A percentile compares a stretch with the other conserved stretches of the same genome.
Conservation (phyloP, 768 basidiomycete genomes). For the Tulasnella sp. region DNA sequence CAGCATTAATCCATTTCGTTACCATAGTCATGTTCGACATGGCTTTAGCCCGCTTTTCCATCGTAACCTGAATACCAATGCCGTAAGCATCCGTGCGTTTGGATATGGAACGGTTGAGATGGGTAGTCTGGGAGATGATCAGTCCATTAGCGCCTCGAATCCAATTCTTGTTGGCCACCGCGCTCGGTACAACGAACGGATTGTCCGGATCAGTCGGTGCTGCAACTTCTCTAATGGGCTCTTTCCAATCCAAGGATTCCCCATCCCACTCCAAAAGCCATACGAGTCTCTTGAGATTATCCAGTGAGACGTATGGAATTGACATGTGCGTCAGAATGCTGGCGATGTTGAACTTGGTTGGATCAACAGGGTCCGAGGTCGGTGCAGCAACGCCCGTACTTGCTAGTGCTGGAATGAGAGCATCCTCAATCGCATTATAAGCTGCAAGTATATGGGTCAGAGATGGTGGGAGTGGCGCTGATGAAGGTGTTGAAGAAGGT, state of each 20-base stretch:
- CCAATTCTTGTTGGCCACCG: conserved; percentile 32
- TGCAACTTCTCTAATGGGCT: neutral
- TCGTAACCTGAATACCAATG: conserved; percentile 76
- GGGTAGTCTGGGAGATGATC: conserved; percentile 55
- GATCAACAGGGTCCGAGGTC: conserved; percentile 30
- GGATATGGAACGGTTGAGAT: conserved; percentile 50
- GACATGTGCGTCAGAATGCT: conserved; percentile 72
- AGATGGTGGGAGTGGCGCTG: conserved; percentile 21
- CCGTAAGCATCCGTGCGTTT: conserved; percentile 70
- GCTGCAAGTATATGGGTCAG: conserved; percentile 48
- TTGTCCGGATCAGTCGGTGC: conserved; percentile 1
- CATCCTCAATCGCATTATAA: conserved; percentile 63
- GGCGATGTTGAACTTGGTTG: conserved; percentile 57
- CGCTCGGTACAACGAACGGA: conserved; percentile 20
- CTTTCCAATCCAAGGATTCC: conserved; percentile 24
- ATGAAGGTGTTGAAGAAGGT: too few relatives aligned
- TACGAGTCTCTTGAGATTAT: conserved; percentile 54
- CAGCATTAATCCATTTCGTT: conserved; percentile 68
- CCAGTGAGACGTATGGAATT: conserved; percentile 33
- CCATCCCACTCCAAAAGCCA: conserved; percentile 88
- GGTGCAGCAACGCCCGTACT: conserved; percentile 12
- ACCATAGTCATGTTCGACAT: conserved; percentile 71
- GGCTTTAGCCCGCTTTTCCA: conserved; percentile 28
- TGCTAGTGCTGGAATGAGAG: conserved; percentile 72
- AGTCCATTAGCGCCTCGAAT: conserved; percentile 69